Evolutionary conservation across 1,284 basidiomycete genomes (phyloP).

Genomic region (Cryptococcus sp.): DNA sequence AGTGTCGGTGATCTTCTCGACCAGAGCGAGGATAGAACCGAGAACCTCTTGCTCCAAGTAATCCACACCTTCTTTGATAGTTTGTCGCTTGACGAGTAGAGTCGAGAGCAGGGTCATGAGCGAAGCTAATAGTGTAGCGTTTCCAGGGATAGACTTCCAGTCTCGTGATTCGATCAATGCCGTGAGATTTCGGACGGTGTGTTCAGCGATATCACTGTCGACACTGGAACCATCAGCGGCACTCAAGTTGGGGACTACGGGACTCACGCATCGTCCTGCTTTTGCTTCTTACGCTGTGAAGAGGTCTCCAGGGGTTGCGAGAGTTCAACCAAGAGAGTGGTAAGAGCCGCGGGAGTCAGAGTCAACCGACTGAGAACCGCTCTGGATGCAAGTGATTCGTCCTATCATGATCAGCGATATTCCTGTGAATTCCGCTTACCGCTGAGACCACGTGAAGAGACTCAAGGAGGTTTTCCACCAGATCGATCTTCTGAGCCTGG

Average conservation of each 20-base stretch:
- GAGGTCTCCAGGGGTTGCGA: constrained; percentile 28
- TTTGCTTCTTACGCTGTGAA: constrained; percentile 26
- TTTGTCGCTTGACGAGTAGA: constrained; percentile 55
- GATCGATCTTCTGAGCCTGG: constrained; percentile 22
- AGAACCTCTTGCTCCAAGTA: constrained; percentile 85
- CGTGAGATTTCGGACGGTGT: constrained; percentile 56
- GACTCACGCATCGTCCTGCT: background rate
- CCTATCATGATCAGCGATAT: constrained; percentile 4
- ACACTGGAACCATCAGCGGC: background rate
- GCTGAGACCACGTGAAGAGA: constrained; percentile 27
- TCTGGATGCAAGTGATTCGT: constrained; percentile 26
- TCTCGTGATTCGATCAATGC: constrained; percentile 66
- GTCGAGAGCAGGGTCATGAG: constrained; percentile 70
- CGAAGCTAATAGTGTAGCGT: constrained; percentile 64
- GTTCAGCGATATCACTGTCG: constrained; percentile 19
- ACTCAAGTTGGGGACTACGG: background rate
- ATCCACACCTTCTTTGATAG: constrained; percentile 56
- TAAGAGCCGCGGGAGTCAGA: constrained; percentile 21
- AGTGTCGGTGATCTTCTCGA: constrained; percentile 55
- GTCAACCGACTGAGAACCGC: constrained; percentile 22
- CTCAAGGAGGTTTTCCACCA: constrained; percentile 23
- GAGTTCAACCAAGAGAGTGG: background rate
- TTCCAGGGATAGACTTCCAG: constrained; percentile 60
- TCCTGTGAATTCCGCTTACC: constrained; percentile 1
- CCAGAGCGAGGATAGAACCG: constrained; percentile 68